Percentiles rank a stretch among this genome's conserved stretches.
phyloP scores from a whole-genome alignment of 345 rosid species.

The Syzygium aromaticum region DNA sequence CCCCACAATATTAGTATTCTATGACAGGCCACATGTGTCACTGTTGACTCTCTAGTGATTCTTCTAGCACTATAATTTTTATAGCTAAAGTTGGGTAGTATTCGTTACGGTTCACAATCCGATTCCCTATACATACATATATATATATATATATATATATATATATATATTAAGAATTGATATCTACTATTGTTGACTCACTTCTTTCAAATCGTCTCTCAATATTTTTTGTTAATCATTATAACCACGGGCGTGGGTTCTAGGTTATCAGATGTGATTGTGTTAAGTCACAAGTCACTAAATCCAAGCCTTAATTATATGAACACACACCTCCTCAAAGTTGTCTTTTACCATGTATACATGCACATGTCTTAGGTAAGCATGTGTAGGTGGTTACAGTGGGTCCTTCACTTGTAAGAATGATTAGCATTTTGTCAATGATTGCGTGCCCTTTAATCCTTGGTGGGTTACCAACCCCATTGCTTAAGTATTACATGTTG shows the following conservation, averaged over 20 bases:
- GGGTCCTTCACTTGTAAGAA: neutral
- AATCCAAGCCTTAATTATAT: neutral
- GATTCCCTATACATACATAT: too few relatives aligned
- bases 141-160: too few relatives aligned
- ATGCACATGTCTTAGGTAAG: neutral
- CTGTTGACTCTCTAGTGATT: neutral
- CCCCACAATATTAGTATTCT: neutral
- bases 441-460: neutral
- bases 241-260: neutral
- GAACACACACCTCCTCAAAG: neutral
- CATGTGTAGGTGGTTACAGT: neutral
- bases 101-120: neutral
- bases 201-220: neutral
- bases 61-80: fast-evolving
- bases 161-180: neutral
- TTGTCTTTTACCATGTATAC: neutral
- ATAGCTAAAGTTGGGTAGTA: neutral
- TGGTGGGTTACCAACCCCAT: neutral
- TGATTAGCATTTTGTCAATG: neutral
- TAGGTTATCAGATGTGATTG: neutral
- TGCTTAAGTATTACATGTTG: neutral
- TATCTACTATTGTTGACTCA: neutral
- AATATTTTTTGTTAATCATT: neutral
- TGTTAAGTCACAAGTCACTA: neutral
- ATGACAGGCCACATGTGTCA: neutral